Base-by-base conservation (phyloP, 2,329 filamentous ascomycete species). In the Colletotrichum caudatum region DNA sequence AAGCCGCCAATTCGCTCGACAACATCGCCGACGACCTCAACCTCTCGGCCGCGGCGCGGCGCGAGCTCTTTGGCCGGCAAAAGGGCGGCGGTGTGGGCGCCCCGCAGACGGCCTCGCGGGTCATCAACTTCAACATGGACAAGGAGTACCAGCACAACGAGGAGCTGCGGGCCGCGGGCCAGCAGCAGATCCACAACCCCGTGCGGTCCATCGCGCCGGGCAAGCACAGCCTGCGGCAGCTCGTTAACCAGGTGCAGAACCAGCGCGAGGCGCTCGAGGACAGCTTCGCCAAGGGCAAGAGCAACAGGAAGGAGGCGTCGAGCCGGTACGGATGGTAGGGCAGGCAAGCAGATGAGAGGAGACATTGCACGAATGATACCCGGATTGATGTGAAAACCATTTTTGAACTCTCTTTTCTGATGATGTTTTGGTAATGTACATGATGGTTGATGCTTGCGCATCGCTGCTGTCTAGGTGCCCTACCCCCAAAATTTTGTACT, bases 181-280 rank as follows among this genome's bases (percentile, higher is more conserved):
- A 94, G 79, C 84, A 90, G 77, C 90, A 91, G 65, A 88, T 90
- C 61, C 93, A 97, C 82, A 95, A 95, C 77, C 93, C 94, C 9
- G 91, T 98, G 67, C 92, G 94, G 63, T 85, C 91, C 2, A 92
- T 97, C 78, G 91, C 93, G 33, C 93, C 94, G 4, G 93, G 94
- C 71, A 98, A 98, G 84, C 94, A 98, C 82, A 97, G 89, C 77
- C 85, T 98, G 80, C 91, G 92, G 78, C 94, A 97, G 83, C 86
- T 98, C 76, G 93, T 98, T 75, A 94, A 90, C 81, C 92, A 92
- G 73, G 95, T 93, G 35, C 90, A 90, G 75, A 93, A 87, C 73
- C 94, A 98, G 82, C 91, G 91, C 78, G 94, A 97, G 14, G 94
- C 94, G 2, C 83, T 98, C 75, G 94, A 98, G 82, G 95, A 98